A percentile compares a stretch with the other conserved stretches of the same genome.
phyloP scores from a whole-genome alignment of 352 stramenopile genomes.

The Phytophthora tubulina region DNA sequence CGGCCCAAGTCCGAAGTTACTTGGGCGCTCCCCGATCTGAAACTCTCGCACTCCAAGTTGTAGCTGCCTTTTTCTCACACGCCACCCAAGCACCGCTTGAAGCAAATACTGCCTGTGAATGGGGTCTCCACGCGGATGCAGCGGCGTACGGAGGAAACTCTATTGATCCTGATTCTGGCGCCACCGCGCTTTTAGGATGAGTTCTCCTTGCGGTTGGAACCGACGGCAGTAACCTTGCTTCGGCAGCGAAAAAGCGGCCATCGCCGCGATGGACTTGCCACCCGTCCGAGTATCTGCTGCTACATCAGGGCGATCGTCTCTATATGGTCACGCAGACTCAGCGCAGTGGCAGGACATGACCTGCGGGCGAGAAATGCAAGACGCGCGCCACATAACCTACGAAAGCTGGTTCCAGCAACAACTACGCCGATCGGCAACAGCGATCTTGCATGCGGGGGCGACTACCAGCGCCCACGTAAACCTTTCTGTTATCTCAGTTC shows the following conservation, averaged over 20 bases:
- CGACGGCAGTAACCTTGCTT: not conserved
- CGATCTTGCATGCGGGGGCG: too few relatives aligned
- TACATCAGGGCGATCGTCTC: not conserved
- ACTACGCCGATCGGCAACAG: too few relatives aligned
- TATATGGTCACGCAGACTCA: not conserved
- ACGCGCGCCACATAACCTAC: not conserved
- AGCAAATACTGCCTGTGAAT: not conserved
- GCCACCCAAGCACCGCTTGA: not conserved
- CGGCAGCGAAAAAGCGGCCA: too few relatives aligned
- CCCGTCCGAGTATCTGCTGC: not conserved
- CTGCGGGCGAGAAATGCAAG: slow-evolving; percentile 2
- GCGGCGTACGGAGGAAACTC: slow-evolving; percentile 10
- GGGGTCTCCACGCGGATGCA: not conserved
- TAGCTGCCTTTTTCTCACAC: slow-evolving; percentile 6
- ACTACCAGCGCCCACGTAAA: not conserved
- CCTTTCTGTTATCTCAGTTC: slow-evolving; percentile 1
- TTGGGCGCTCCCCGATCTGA: not conserved
- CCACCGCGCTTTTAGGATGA: not conserved
- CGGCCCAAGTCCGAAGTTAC: too few relatives aligned
- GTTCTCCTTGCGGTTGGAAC: not conserved
- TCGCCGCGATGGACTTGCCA: not conserved
- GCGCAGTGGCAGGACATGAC: not conserved
- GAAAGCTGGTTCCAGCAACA: not conserved
- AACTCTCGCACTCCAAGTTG: slow-evolving; percentile 16
- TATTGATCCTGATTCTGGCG: slow-evolving; percentile 5